Evolutionary conservation across 2,329 filamentous ascomycete species (phyloP), one percentile per base, ranked within the genome.

Genomic region (Lasiodiplodia citricola): DNA sequence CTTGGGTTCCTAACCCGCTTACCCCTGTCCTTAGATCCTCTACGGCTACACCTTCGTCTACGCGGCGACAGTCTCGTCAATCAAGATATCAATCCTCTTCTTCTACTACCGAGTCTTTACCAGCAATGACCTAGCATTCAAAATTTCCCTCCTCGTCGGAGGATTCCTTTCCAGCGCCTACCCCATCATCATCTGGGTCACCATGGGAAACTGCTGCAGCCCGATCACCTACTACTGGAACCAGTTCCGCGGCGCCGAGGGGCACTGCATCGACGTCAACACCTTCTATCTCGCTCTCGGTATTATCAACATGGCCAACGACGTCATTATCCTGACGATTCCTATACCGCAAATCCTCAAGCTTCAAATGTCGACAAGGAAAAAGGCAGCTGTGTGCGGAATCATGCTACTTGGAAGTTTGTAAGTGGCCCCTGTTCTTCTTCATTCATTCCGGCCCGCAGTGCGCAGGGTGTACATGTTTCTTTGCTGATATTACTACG

Each of bases 351-450:
- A 25, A 16, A 52, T 65, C 21, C 41, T 65, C 38, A 31, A 38
- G 14, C 44, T 65, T 18, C 38, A 65, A 25, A 52, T 65, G 44
- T 25, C 21, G 14, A 50, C 25, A 4, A 50, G 23, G 37, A 50
- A 21, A 28, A 65, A 65, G 47, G 23, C 47, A 10, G 44, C 38
- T 10, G 44, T 65, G 13, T 25, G 41, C 37, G 60, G 60, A 14
- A 52, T 65, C 41, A 65, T 65, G 57, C 21, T 62, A 14, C 28
- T 62, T 4, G 57, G 57, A 44, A 44, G 57, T n/a, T 62, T 62
- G 57, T 62, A 5, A 44, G 57, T 21, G 2, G 3, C 16, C 56
- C 7, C 28, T 8, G 5, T 8, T 10, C 31, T 10, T 35, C 7
- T 35, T 8, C 31, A 7, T 35, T 35, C 31, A 35, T 35, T 35